Conservation (phyloP, 2,329 filamentous ascomycete genomes). For the Macroventuria anomochaeta region DNA sequence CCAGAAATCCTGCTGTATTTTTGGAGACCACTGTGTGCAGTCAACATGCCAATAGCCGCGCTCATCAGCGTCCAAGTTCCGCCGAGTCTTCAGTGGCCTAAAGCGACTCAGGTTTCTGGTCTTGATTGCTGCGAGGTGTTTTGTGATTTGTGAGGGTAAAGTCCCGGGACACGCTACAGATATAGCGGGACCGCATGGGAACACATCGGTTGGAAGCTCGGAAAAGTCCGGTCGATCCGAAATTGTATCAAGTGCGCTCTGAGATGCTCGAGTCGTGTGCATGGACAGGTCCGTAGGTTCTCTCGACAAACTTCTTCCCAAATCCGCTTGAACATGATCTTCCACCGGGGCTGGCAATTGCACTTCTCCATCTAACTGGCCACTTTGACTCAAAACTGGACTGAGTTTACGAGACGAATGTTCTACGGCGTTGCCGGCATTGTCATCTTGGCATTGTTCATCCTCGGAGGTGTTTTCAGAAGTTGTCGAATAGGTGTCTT, state of each 20-base stretch:
- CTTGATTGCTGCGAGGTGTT: conserved; percentile 35
- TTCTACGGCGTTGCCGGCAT: neutral
- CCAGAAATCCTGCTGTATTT: conserved; percentile 65
- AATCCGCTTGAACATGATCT: neutral
- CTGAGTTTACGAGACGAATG: too few relatives aligned
- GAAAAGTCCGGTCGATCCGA: conserved; percentile 19
- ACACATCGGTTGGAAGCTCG: conserved; percentile 30
- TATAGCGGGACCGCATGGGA: conserved; percentile 34
- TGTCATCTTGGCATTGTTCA: neutral
- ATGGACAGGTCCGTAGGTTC: neutral
- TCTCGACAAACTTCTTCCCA: neutral
- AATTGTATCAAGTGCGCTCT: neutral
- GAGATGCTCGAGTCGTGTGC: neutral
- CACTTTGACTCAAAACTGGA: too few relatives aligned
- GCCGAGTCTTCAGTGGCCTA: conserved; percentile 48
- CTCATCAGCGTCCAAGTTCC: conserved; percentile 66
- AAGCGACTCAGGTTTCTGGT: conserved; percentile 40
- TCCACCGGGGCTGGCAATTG: neutral
- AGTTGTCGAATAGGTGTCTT: conserved; percentile 31
- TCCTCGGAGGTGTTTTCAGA: conserved; percentile 35
- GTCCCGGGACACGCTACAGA: conserved; percentile 23
- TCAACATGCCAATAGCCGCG: conserved; percentile 79
- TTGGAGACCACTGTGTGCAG: conserved; percentile 60
- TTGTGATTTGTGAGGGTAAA: conserved; percentile 41
- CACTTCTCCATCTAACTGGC: conserved; percentile 1